Base-by-base conservation (phyloP, 352 stramenopile species). In the Halophytophthora polymorphica region DNA sequence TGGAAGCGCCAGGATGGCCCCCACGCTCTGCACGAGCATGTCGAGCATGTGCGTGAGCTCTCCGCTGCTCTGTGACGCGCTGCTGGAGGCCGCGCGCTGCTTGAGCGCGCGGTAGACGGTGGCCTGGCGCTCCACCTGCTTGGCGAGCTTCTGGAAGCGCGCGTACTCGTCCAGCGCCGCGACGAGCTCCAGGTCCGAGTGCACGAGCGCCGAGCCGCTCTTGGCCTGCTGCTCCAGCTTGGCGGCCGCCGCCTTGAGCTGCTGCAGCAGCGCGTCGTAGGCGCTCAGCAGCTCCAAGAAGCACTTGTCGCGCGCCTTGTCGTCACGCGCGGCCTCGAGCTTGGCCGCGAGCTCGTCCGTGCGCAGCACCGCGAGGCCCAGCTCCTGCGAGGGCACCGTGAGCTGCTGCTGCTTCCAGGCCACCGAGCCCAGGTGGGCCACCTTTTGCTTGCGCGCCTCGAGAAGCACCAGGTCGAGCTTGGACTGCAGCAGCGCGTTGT, bases 381-480 rank as follows among this genome's bases (percentile, higher is more conserved):
- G 66, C 55, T 91, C 81, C 49, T 91, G 76, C 19, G 74, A 85
- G 2, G 80, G 77, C 28, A 93, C 61, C 10, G 77, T 71, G 15
- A 93, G 60, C 46, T 86, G 61, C 63, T 88, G 83, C 37, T 85
- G 71, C 67, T 90, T 91, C 83, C 80, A 93, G 49, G 77, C 68
- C 51, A 93, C 82, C 0, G 75, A 88, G 40, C 71, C 80, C n/a
- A 93, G 57, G 50, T 73, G 77, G 13, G 81, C 82, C n/a, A 88
- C 83, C 65, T 93, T 93, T 45, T 90, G 75, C 65, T 91, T 93
- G 21, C 80, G 78, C 37, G 82, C 78, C 44, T 89, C 83, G n/a
- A 90, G 66, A 39, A 93, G 61, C 46, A 93, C 83, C 28, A 86
- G 45, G 33, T 93, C 83, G 41, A 93, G 90, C 68, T 93, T 93